A percentile compares a stretch with the other conserved stretches of the same genome.
Conservation (phyloP, 192 early-diverging fungal species). For the Rhizophagus sp. region DNA sequence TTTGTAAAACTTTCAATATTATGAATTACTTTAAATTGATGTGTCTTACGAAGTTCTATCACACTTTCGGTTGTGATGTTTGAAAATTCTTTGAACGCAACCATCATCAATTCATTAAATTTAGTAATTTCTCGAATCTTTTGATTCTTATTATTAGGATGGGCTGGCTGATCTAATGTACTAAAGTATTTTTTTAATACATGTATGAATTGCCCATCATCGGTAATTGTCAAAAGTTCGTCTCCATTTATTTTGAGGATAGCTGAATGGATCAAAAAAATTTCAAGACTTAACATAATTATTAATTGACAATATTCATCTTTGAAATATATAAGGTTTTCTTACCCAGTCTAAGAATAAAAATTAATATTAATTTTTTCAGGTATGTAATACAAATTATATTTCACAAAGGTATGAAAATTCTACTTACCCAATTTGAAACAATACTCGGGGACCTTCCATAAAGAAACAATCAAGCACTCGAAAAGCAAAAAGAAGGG, state of each 20-base stretch:
- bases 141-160: constrained; percentile 56
- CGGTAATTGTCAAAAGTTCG: constrained; percentile 61
- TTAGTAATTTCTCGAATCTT: constrained; percentile 64
- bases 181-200: constrained; percentile 86
- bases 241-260: constrained; percentile 93
- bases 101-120: constrained; percentile 90
- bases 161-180: constrained; percentile 75
- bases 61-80: constrained; percentile 74
- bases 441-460: constrained; percentile 95
- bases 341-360: constrained; percentile 24
- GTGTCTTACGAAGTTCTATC: constrained; percentile 75
- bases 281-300: neutral
- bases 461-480: constrained; percentile 97
- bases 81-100: constrained; percentile 91
- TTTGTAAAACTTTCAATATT: constrained; percentile 94
- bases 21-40: constrained; percentile 89
- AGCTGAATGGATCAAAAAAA: constrained; percentile 45
- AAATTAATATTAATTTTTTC: neutral
- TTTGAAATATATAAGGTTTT: neutral
- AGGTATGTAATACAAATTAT: neutral
- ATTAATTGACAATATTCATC: neutral
- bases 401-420: constrained; percentile 4
- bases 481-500: constrained; percentile 82
- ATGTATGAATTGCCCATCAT: constrained; percentile 81
- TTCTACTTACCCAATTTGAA: constrained; percentile 76